Percentiles rank a stretch among this genome's conserved stretches.
phyloP scores from a whole-genome alignment of 164 flowering plant genomes.

The Hamamelis virginiana region DNA sequence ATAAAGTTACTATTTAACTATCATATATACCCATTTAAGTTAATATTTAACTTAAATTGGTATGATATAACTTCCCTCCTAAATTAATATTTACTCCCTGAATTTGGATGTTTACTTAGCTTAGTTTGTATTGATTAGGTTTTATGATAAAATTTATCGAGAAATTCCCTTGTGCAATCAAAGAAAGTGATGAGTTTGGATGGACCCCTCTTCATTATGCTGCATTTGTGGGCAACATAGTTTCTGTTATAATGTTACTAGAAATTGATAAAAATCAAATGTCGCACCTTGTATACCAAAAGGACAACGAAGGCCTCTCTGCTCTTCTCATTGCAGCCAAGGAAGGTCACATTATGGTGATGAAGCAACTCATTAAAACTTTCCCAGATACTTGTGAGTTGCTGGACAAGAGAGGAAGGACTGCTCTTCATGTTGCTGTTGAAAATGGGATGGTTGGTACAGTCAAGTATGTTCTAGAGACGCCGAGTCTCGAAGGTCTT shows the following conservation, averaged over 20 bases:
- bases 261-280: not conserved
- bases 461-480: slow-evolving; percentile 6
- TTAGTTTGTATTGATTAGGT: too few species aligned
- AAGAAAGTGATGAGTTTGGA: slow-evolving; percentile 13
- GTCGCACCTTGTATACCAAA: slow-evolving; percentile 1
- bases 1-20: too few species aligned
- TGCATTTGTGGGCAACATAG: slow-evolving; percentile 3
- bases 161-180: not conserved
- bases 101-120: too few species aligned
- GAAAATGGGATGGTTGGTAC: not conserved
- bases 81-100: too few species aligned
- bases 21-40: too few species aligned
- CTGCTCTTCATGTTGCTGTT: slow-evolving; percentile 24
- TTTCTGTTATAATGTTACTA: slow-evolving; percentile 5
- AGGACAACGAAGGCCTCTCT: slow-evolving; percentile 17
- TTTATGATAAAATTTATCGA: not conserved
- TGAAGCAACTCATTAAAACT: not conserved
- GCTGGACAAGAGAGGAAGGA: slow-evolving; percentile 11
- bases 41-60: too few species aligned
- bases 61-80: too few species aligned
- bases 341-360: not conserved
- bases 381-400: slow-evolving; percentile 11
- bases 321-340: slow-evolving; percentile 21
- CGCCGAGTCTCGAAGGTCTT: not conserved
- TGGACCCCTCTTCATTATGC: slow-evolving; percentile 27